Conservation (phyloP, 495 filamentous ascomycete species). For the Tuber aestivum region DNA sequence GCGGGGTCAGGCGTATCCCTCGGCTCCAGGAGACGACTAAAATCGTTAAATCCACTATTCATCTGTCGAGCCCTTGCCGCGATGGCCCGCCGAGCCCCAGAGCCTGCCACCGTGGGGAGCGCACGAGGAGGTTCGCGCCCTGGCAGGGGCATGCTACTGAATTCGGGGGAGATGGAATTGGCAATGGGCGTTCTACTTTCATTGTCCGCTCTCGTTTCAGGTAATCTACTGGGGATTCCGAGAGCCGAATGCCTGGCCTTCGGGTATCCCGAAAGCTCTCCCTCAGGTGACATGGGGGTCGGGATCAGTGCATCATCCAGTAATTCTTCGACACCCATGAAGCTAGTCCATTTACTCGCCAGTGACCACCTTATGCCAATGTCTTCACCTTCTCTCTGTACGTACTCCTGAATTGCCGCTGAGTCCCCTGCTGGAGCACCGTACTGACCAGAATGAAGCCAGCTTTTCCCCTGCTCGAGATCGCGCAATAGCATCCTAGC, state of each 20-base stretch:
- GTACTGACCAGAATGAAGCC: constrained; percentile 48
- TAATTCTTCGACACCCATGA: constrained; percentile 58
- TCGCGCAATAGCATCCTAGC: constrained; percentile 60
- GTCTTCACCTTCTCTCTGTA: constrained; percentile 58
- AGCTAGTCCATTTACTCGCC: constrained; percentile 61
- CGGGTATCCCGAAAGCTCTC: background rate
- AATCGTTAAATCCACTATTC: background rate
- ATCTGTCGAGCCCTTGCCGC: too few species aligned
- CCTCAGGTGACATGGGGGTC: background rate
- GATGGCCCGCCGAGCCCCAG: too few species aligned
- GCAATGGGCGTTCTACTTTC: background rate
- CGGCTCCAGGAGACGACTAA: background rate
- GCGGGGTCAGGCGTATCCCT: background rate
- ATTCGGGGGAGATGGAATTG: too few species aligned
- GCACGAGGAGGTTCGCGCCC: background rate
- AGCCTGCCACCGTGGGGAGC: background rate
- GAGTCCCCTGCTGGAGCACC: constrained; percentile 42
- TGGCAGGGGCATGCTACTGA: too few species aligned
- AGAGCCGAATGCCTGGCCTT: background rate
- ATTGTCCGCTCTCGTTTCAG: background rate
- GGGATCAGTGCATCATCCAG: constrained; percentile 20
- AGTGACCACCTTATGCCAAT: constrained; percentile 60
- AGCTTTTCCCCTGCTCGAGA: constrained; percentile 62
- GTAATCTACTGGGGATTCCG: background rate
- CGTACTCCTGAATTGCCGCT: constrained; percentile 52